Conservation (phyloP, 495 filamentous ascomycete species). For the Parmelia sp. region DNA sequence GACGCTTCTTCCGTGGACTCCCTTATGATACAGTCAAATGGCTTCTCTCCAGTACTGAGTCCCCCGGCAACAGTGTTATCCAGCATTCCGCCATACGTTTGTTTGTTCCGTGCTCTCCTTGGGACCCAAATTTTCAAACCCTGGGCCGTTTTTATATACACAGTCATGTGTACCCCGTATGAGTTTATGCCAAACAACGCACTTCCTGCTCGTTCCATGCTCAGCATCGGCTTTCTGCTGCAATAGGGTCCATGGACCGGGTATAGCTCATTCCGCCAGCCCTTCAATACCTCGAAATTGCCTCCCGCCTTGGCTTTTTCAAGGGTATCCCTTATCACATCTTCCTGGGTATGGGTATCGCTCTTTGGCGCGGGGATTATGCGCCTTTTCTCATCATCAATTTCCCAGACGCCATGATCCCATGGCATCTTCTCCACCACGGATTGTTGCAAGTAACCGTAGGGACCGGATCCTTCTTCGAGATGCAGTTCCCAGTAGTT, state of each 20-base stretch:
- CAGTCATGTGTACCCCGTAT: slow-evolving; percentile 88
- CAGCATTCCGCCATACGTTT: slow-evolving; percentile 79
- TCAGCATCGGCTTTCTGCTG: slow-evolving; percentile 57
- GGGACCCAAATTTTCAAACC: slow-evolving; percentile 82
- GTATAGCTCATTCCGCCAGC: slow-evolving; percentile 88
- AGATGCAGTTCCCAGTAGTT: slow-evolving; percentile 53
- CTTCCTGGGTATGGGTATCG: slow-evolving; percentile 49
- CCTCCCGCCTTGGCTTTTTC: slow-evolving; percentile 55
- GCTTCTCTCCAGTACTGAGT: slow-evolving; percentile 67
- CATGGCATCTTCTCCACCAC: slow-evolving; percentile 54
- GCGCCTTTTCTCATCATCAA: slow-evolving; percentile 36
- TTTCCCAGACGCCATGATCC: slow-evolving; percentile 41
- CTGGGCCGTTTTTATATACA: slow-evolving; percentile 54
- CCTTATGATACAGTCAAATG: slow-evolving; percentile 73
- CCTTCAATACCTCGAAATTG: slow-evolving; percentile 64
- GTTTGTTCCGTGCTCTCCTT: slow-evolving; percentile 63
- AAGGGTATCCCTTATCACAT: slow-evolving; percentile 52
- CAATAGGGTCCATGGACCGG: slow-evolving; percentile 60
- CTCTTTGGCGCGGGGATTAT: slow-evolving; percentile 39
- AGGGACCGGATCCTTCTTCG: slow-evolving; percentile 41
- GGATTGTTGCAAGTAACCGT: slow-evolving; percentile 56
- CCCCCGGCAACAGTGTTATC: slow-evolving; percentile 96
- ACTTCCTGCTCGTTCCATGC: slow-evolving; percentile 71
- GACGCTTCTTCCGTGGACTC: slow-evolving; percentile 87
- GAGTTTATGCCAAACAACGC: slow-evolving; percentile 79